Evolutionary conservation across 306 rosid genomes (phyloP).

Genomic region (Prunus mume): DNA sequence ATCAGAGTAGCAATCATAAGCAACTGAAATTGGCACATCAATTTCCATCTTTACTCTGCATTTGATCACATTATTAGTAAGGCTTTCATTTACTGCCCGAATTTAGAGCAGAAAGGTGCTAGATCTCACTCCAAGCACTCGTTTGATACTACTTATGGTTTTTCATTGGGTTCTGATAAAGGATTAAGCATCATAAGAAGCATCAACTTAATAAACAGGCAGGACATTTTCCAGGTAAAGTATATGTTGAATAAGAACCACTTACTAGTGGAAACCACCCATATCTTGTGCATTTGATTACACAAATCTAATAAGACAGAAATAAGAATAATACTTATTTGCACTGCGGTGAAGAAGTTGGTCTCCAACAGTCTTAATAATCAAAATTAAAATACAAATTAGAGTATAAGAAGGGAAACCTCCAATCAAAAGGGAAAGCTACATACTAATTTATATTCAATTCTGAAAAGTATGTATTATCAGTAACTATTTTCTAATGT

Average conservation of each 20-base stretch:
- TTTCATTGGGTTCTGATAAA: background rate
- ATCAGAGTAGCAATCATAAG: constrained; percentile 74
- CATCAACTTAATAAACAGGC: background rate
- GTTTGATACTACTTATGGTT: background rate
- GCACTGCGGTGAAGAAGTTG: background rate
- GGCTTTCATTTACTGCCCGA: background rate
- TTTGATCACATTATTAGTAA: constrained; percentile 27
- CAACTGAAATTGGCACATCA: constrained; percentile 78
- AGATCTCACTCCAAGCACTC: background rate
- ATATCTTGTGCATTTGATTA: background rate
- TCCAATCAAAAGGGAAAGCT: background rate
- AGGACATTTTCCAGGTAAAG: background rate
- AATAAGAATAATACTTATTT: no score
- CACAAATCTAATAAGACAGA: no score
- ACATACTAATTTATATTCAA: background rate
- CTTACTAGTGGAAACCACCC: background rate
- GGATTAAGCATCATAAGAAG: background rate
- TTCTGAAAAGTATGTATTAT: background rate
- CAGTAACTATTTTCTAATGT: background rate
- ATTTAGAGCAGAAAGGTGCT: background rate
- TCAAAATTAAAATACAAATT: background rate
- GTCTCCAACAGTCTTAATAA: background rate
- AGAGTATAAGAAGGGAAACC: background rate
- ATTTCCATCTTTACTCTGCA: constrained; percentile 91
- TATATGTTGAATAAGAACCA: background rate